These are phyloP conservation scores for Aspergillus ellipticus DNA, from an alignment of 495 filamentous ascomycete species.

Conservation along the genomic window DNA sequence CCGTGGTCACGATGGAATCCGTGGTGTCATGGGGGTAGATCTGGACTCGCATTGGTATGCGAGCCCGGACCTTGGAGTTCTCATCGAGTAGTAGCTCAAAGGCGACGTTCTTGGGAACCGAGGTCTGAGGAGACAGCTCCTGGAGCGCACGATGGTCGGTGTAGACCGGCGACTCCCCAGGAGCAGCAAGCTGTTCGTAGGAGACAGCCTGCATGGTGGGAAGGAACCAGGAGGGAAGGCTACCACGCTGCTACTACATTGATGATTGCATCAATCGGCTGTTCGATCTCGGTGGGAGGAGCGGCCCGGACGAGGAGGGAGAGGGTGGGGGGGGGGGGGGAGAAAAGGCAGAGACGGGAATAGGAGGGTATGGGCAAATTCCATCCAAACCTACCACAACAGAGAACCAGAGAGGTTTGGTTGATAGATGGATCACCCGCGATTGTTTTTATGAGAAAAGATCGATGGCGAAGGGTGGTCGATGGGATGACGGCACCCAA, in stretches of 20 bases:
- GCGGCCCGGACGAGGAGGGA: conserved; percentile 20
- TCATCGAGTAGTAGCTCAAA: conserved; percentile 81
- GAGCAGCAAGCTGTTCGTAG: conserved; percentile 38
- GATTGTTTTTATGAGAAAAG: conserved; percentile 27
- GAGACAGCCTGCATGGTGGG: conserved; percentile 40
- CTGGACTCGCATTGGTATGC: conserved; percentile 84
- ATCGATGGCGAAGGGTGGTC: conserved; percentile 32
- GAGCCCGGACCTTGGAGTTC: conserved; percentile 66
- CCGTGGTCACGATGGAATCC: conserved; percentile 91
- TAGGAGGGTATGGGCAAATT: conserved; percentile 26
- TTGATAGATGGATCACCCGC: conserved; percentile 37
- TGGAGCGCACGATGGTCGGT: conserved; percentile 30
- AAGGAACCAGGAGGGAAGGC: conserved; percentile 22
- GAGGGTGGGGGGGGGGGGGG: conserved; percentile 25
- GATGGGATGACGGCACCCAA: conserved; percentile 33
- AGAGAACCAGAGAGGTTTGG: conserved; percentile 25
- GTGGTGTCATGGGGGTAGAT: conserved; percentile 93
- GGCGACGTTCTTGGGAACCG: conserved; percentile 71
- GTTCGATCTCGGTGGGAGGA: conserved; percentile 27
- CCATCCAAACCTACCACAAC: conserved; percentile 46
- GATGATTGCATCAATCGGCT: conserved; percentile 40
- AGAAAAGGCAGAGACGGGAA: conserved; percentile 25
- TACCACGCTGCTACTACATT: conserved; percentile 35
- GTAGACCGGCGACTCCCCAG: conserved; percentile 33
- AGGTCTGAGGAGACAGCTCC: conserved; percentile 47